Evolutionary conservation across 306 rosid species (phyloP).

Genomic region (Mimosa pudica): DNA sequence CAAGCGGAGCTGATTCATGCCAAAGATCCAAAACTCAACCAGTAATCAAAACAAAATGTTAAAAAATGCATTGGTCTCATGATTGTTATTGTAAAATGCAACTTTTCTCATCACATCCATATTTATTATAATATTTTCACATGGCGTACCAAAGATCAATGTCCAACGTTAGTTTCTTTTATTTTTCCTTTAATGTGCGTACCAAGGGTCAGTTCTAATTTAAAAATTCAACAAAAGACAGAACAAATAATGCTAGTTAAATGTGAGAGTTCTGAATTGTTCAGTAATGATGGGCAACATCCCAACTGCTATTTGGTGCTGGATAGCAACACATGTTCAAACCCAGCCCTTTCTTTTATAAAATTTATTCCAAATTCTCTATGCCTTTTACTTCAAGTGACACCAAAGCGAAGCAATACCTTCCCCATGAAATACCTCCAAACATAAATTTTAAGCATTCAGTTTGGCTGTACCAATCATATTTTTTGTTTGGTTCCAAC

Average conservation of each 20-base stretch:
- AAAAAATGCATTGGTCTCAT: not conserved
- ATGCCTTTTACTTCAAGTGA: constrained; percentile 85
- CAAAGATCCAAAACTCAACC: not conserved
- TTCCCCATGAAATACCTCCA: constrained; percentile 45
- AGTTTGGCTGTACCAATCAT: constrained; percentile 61
- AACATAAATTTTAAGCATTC: constrained; percentile 37
- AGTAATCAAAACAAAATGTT: not conserved
- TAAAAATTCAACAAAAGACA: constrained; percentile 27
- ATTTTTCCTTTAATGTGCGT: constrained; percentile 7
- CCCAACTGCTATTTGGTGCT: constrained; percentile 81
- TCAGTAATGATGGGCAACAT: constrained; percentile 58
- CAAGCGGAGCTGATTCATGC: not conserved
- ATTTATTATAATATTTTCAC: constrained; percentile 12
- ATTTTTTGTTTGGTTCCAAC: constrained; percentile 25
- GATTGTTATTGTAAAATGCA: constrained; percentile 16
- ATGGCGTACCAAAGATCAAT: constrained; percentile 22
- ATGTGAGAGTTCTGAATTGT: constrained; percentile 36
- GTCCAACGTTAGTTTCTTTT: not conserved
- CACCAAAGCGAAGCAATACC: constrained; percentile 56
- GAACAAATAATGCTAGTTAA: constrained; percentile 29
- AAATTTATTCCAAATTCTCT: not conserved
- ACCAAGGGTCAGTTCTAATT: constrained; percentile 31
- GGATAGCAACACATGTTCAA: constrained; percentile 53
- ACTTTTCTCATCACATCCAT: not conserved
- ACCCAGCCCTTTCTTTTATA: not conserved